Percentiles rank a stretch among this genome's conserved stretches.
Evolutionary conservation across 164 flowering plant genomes (phyloP).

Genomic region (Cinnamomum micranthum): DNA sequence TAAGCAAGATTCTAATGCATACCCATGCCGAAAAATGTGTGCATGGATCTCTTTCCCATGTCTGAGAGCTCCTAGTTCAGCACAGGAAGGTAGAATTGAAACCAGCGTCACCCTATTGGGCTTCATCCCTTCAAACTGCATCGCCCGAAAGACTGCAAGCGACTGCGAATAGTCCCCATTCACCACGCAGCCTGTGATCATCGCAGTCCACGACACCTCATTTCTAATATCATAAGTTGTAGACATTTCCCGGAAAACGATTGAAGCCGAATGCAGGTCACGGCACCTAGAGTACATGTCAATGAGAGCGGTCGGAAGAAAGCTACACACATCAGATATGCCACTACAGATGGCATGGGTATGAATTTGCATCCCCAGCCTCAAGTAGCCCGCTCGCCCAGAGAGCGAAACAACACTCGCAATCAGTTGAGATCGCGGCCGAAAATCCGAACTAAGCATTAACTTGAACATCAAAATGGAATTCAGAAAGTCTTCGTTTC

Average conservation of each 20-base stretch:
- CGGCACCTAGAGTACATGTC: conserved; percentile 45
- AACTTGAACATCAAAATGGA: conserved; percentile 26
- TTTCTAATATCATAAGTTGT: conserved; percentile 20
- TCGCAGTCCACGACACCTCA: conserved; percentile 62
- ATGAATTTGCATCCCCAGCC: conserved; percentile 46
- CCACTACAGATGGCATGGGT: conserved; percentile 30
- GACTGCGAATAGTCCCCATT: conserved; percentile 25
- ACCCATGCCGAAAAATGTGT: conserved; percentile 40
- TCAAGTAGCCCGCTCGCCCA: conserved; percentile 15
- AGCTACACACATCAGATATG: conserved; percentile 21
- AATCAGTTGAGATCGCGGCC: conserved; percentile 29
- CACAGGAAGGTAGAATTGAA: conserved; percentile 43
- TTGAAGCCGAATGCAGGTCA: conserved; percentile 30
- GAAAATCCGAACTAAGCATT: conserved; percentile 3
- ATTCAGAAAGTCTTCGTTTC: conserved; percentile 31
- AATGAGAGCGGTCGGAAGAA: conserved; percentile 42
- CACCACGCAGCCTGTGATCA: conserved; percentile 46
- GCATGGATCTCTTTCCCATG: conserved; percentile 55
- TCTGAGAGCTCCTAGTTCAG: conserved; percentile 18
- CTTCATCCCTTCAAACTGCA: conserved; percentile 42
- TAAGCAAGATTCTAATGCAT: conserved; percentile 32
- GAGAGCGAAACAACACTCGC: conserved; percentile 43
- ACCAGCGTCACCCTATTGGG: conserved; percentile 54
- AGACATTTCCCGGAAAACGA: conserved; percentile 35
- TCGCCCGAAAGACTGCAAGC: conserved; percentile 34